Evolutionary conservation across 176 grass and related monocot genomes (phyloP), one percentile per base, ranked within the genome.

Genomic region (Stipa capillata): DNA sequence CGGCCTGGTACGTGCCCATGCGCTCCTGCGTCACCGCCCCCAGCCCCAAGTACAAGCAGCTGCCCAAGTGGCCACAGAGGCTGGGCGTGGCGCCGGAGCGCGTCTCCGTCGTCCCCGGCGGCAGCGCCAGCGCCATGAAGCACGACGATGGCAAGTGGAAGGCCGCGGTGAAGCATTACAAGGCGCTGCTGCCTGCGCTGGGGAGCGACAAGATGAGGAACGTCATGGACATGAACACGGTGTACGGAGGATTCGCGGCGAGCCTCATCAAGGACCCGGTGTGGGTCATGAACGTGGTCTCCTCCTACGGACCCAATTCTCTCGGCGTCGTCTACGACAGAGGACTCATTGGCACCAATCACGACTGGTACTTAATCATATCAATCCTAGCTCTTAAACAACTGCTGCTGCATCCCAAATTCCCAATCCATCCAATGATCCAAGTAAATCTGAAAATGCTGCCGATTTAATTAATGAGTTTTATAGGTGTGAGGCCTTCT

Each of bases 351-450:
- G 93, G 93, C 56, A 70, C 61, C 82, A 88, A 88, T 72, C 93
- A 97, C 55, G 87, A 97, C 79, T 97, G 93, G 93, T 94, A 78
- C n/a, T n/a, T n/a, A n/a, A n/a, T n/a, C n/a, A n/a, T n/a, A n/a
- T n/a, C n/a, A n/a, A n/a, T n/a, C n/a, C n/a, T n/a, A n/a, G n/a
- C n/a, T n/a, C n/a, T n/a, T n/a, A n/a, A 76, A 40, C 20, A 62
- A 52, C 17, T 0, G 24, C 3, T 17, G n/a, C n/a, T n/a, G n/a
- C n/a, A n/a, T n/a, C n/a, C n/a, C n/a, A n/a, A n/a, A n/a, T 31
- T 47, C 37, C 2, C n/a, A n/a, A n/a, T n/a, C n/a, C n/a, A n/a
- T n/a, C n/a, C n/a, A n/a, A n/a, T n/a, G n/a, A n/a, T n/a, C n/a
- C n/a, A n/a, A n/a, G n/a, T n/a, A n/a, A n/a, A n/a, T n/a, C n/a